Evolutionary conservation across 345 rosid species (phyloP).

Genomic region (Dipteronia dyeriana): DNA sequence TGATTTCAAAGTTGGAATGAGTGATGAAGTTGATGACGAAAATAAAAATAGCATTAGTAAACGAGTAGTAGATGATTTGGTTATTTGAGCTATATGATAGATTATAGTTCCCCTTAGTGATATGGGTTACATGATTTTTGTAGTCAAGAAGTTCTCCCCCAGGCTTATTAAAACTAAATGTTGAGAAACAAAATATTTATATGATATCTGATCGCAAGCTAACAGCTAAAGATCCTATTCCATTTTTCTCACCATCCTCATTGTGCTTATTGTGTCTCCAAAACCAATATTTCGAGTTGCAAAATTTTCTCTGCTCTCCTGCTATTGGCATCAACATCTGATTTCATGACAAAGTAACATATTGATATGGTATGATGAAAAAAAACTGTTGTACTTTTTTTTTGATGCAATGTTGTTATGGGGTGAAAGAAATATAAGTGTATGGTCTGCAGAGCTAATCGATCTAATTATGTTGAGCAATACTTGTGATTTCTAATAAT

Average conservation of each 20-base stretch:
- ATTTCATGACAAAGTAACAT: too few species aligned
- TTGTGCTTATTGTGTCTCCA: not conserved
- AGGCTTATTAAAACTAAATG: constrained; percentile 28
- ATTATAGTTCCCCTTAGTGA: constrained; percentile 29
- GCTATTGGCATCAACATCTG: too few species aligned
- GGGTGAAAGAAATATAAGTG: too few species aligned
- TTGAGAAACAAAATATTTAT: constrained; percentile 24
- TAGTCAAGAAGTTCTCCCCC: constrained; percentile 28
- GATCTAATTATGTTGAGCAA: too few species aligned
- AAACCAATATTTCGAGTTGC: too few species aligned
- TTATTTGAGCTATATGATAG: constrained; percentile 34
- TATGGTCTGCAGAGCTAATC: too few species aligned
- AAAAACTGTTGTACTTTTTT: too few species aligned
- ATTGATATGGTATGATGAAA: too few species aligned
- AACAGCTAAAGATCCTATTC: constrained; percentile 5
- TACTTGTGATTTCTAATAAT: too few species aligned
- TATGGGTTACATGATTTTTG: constrained; percentile 38
- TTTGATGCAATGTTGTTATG: too few species aligned
- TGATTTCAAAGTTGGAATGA: constrained; percentile 11
- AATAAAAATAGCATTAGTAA: constrained; percentile 25
- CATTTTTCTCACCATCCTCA: not conserved
- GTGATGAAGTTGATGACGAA: constrained; percentile 27
- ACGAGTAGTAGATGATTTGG: constrained; percentile 29
- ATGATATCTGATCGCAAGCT: constrained; percentile 17
- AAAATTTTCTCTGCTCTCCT: too few species aligned